Base-by-base conservation (phyloP, 2,329 filamentous ascomycete species). In the Botrytis hyacinthi region DNA sequence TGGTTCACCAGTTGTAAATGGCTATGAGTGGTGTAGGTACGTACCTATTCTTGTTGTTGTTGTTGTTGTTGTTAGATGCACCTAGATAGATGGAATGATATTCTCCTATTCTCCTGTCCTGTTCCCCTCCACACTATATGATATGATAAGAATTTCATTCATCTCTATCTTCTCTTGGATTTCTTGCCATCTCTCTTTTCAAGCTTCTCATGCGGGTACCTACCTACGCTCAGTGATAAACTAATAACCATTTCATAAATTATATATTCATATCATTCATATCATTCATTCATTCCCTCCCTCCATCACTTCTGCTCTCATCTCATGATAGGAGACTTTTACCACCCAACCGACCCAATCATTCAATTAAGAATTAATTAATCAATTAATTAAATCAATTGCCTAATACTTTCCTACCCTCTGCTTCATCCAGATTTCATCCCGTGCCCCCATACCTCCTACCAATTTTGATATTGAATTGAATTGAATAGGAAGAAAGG, bases 361-460 rank as follows among this genome's bases (percentile, higher is more conserved):
- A 71, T 46, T 37, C 57, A 62, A 62, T 61, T 20, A 48, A 46
- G 26, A 62, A 70, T 46, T 37, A 40, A 70, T 62, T 37, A 62
- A 70, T 59, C 26, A 70, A 59, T 70, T 51, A 42, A 22, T 35
- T 29, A 70, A 57, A 65, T 46, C n/a, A 7, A 44, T 46, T 67
- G 46, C 26, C 35, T 67, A 54, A 67, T 54, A 29, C 46, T 35
- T 68, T 68, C 46, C 35, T 67, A 54, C 65, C 12, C 44, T 46
- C 44, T 20, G 44, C 20, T 46, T 46, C 20, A 46, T 22, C 44
- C 8, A 22, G 7, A 46, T 46, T 22, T 46, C 44, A 46, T 22
- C 40, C 26, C 16, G 16, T 22, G 3, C 35, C 32, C 16, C 22
- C 22, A 35, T 67, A 35, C 44, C 46, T 67, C 29, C 46, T 67